phyloP scores from a whole-genome alignment of 495 filamentous ascomycete species.

The Lineolata rhizophorae region DNA sequence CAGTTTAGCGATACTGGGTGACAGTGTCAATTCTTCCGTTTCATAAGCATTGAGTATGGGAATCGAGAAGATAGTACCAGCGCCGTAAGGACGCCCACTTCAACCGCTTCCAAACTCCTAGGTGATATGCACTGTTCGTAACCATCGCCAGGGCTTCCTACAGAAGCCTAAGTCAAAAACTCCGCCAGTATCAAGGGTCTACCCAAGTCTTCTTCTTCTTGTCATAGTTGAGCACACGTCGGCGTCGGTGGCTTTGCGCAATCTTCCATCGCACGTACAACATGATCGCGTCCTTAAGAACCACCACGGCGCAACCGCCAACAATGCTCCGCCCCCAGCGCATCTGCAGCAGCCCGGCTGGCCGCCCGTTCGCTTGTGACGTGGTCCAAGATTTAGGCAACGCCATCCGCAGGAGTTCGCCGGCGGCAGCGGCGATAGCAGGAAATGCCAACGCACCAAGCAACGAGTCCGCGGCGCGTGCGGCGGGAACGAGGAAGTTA shows the following conservation, averaged over 20 bases:
- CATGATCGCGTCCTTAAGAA: conserved; percentile 51
- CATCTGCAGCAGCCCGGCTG: conserved; percentile 42
- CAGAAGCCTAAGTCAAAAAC: too few relatives aligned
- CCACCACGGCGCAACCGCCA: conserved; percentile 60
- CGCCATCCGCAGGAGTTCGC: conserved; percentile 37
- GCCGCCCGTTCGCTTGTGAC: conserved; percentile 13
- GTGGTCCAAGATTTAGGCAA: conserved; percentile 43
- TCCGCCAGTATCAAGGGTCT: too few relatives aligned
- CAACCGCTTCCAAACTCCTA: too few relatives aligned
- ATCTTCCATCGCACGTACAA: conserved; percentile 55
- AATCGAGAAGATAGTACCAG: too few relatives aligned
- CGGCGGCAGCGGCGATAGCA: conserved; percentile 38
- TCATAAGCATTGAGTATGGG: too few relatives aligned
- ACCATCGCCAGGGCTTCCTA: too few relatives aligned
- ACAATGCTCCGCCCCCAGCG: conserved; percentile 61
- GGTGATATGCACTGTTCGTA: too few relatives aligned
- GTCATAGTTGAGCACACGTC: conserved; percentile 47
- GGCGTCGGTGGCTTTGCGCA: conserved; percentile 41
- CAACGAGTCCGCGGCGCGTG: conserved; percentile 26
- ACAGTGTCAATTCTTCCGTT: too few relatives aligned
- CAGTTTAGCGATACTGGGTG: too few relatives aligned
- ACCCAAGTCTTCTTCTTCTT: conserved; percentile 6
- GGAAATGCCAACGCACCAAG: conserved; percentile 44
- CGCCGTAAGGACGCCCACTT: too few relatives aligned
- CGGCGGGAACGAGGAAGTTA: background rate